Conservation (phyloP, 352 stramenopile genomes). For the Pythium phragmitis region DNA sequence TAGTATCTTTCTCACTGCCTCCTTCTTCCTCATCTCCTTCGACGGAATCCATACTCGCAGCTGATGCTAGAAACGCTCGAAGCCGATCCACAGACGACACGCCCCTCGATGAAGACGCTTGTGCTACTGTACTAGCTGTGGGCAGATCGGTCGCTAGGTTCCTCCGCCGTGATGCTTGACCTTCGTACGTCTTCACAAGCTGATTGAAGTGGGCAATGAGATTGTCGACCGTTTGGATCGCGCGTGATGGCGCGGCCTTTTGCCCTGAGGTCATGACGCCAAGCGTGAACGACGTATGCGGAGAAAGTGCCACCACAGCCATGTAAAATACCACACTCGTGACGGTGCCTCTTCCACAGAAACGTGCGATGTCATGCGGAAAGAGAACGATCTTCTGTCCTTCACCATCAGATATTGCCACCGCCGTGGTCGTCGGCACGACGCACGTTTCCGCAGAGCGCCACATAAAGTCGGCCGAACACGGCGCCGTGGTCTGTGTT, state of each 20-base stretch:
- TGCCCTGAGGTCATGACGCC: slow-evolving; percentile 64
- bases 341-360: not conserved
- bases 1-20: not conserved
- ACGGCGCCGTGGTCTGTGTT: slow-evolving; percentile 62
- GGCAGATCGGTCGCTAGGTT: not conserved
- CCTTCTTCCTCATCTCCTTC: slow-evolving; percentile 9
- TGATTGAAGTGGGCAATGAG: slow-evolving; percentile 73
- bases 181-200: slow-evolving; percentile 40
- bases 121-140: not conserved
- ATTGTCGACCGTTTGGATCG: slow-evolving; percentile 61
- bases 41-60: slow-evolving; percentile 8
- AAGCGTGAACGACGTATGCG: slow-evolving; percentile 44
- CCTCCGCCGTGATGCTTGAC: slow-evolving; percentile 10
- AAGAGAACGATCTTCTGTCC: slow-evolving; percentile 61
- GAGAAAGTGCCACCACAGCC: slow-evolving; percentile 45
- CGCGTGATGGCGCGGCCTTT: slow-evolving; percentile 49
- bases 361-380: slow-evolving; percentile 42
- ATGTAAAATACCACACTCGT: slow-evolving; percentile 49
- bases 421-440: not conserved
- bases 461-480: slow-evolving; percentile 73
- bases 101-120: slow-evolving; percentile 1
- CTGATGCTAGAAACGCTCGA: slow-evolving; percentile 18
- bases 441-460: slow-evolving; percentile 23
- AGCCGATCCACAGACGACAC: slow-evolving; percentile 24
- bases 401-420: not conserved